Evolutionary conservation across 2,329 filamentous ascomycete genomes (phyloP), one percentile per base, ranked within the genome.

Genomic region (Nigrograna mackinnonii): DNA sequence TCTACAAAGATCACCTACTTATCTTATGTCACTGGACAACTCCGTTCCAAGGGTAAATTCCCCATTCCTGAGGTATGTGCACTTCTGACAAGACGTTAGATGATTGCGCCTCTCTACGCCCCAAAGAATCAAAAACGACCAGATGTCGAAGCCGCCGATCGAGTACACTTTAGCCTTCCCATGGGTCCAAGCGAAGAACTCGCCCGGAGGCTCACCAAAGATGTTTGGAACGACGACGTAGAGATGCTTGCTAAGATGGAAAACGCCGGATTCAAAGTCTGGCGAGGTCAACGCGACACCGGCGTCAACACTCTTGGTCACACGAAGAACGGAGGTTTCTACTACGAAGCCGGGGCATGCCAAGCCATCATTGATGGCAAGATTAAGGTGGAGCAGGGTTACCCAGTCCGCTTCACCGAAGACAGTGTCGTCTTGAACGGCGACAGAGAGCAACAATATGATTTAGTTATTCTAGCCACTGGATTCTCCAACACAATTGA

Each of bases 401-500:
- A 55, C 43, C 77, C 85, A 7, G 55, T 66, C 2, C 65, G 71
- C 18, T 73, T 86, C 2, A 70, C 77, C 0, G 68, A 75, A 0
- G 54, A 68, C 0, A 58, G 76, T 74, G 32, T 62, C 2, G 34
- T 55, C 6, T 43, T 65, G n/a, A 0, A 43, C 80, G 82, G 85
- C 43, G 82, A 81, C 0, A 67, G 68, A 0, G 72, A 76, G 50
- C 58, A 85, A 0, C 74, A 79, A 19, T 81, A 82, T 0, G 83
- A 86, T 46, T 75, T 85, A 47, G 76, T 87, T 16, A 73, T 87
- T 2, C 48, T 72, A 9, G 71, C 70, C 0, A 74, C 71, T 3
- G 70, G 80, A 0, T 87, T 85, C 51, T 76, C 83, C 47, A 86
- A 85, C 55, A 88, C 88, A 83, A 73, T 75, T 5, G 82, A 79